Base-by-base conservation (phyloP, 2,329 filamentous ascomycete species). In the Clarireedia monteithiana region DNA sequence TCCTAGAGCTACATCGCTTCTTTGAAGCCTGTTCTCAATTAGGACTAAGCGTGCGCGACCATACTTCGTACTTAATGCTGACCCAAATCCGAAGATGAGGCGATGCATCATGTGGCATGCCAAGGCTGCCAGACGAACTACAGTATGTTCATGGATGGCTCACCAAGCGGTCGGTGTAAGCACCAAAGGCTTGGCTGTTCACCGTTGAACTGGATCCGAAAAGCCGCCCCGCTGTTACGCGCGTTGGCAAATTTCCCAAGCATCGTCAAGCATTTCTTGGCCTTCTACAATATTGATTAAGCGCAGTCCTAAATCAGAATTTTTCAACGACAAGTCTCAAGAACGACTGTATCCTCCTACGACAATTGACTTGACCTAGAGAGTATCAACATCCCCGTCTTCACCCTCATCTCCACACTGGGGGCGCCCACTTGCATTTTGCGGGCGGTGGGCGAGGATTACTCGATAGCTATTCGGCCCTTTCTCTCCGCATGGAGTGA, bases 401-500 rank as follows among this genome's bases (percentile, higher is more conserved):
- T 24, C 23, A 20, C n/a, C 48, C 48, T 9, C 48, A 26, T 38
- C 26, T n/a, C 10, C 20, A 12, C 26, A 20, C 7, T 38, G 20
- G 20, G 20, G 20, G 30, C 23, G 48, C n/a, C 14, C 15, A 42
- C 17, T 42, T 24, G 17, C 27, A 9, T 39, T 39, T 12, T 26
- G 20, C 34, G 20, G 34, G 34, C 34, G 12, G 48, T 38, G 34
- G 48, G 17, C 23, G 12, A 17, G 20, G 26, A n/a, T 20, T 14
- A 50, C 34, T 50, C 6, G 14, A 39, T 39, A 26, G 20, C 20
- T 26, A 50, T 50, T 39, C 48, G 34, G 17, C 48, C 34, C 48
- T 50, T 50, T 50, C 34, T 48, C 46, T 50, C 48, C 48, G 39
- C 20, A 50, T 39, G 48, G 48, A 38, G 48, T 45, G 26, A n/a